phyloP scores from a whole-genome alignment of 139 green algal genomes.

The Chlamydomonas eustigma region DNA sequence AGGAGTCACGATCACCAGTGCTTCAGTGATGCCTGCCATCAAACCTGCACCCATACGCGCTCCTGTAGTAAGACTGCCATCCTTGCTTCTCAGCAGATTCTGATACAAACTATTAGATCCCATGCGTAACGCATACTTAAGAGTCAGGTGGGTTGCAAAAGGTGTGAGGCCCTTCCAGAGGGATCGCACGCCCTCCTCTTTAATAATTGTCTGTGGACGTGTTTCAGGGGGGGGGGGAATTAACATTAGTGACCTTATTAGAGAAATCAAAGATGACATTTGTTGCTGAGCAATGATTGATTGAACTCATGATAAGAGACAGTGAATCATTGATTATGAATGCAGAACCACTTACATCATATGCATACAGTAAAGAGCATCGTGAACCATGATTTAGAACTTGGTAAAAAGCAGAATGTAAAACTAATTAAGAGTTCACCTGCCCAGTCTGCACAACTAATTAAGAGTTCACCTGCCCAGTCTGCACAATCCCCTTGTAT shows the following conservation, averaged over 20 bases:
- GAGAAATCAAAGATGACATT: no score
- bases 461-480: neutral
- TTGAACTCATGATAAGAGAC: no score
- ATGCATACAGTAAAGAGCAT: no score
- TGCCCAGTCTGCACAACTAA: no score
- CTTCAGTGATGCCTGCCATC: constrained; percentile 82
- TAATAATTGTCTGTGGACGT: constrained; percentile 48
- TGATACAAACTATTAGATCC: constrained; percentile 88
- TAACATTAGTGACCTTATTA: no score
- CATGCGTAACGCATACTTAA: constrained; percentile 96
- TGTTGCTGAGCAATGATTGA: no score
- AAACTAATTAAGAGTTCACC: no score
- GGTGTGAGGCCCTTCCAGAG: constrained; percentile 95
- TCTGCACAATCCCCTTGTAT: constrained; percentile 74
- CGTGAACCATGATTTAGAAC: no score
- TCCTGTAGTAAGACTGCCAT: constrained; percentile 11
- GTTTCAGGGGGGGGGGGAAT: no score
- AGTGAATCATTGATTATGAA: no score
- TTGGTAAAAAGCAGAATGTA: no score
- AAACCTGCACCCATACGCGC: constrained; percentile 74
- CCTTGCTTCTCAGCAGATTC: constrained; percentile 12
- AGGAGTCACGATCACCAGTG: constrained; percentile 90
- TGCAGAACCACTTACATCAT: no score
- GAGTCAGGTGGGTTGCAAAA: constrained; percentile 89
- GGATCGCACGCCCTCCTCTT: constrained; percentile 76